Percentiles rank a stretch among this genome's conserved stretches.
These are phyloP conservation scores for Rhododendron kiyosumense DNA, from an alignment of 148 eudicot genomes.

Conservation along the genomic window DNA sequence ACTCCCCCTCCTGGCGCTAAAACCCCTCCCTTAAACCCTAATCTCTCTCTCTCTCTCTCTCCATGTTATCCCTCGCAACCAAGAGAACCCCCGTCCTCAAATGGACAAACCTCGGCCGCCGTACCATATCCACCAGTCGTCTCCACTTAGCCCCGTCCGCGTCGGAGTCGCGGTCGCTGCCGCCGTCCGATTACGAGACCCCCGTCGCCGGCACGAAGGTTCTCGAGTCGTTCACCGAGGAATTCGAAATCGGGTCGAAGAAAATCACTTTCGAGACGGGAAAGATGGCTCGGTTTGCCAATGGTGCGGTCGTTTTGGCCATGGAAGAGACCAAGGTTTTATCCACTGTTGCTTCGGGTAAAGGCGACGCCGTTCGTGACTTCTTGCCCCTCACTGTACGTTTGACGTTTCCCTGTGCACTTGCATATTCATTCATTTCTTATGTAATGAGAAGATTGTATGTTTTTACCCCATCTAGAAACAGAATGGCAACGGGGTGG, in stretches of 20 bases:
- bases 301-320: constrained; percentile 68
- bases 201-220: constrained; percentile 35
- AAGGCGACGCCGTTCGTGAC: constrained; percentile 54
- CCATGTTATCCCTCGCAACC: constrained; percentile 37
- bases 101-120: constrained; percentile 30
- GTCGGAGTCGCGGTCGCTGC: constrained; percentile 2
- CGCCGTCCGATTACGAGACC: constrained; percentile 20
- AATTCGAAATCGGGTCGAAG: constrained; percentile 73
- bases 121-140: constrained; percentile 34
- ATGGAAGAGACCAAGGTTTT: constrained; percentile 85
- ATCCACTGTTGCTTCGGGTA: constrained; percentile 68
- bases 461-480: not conserved
- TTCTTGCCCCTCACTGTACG: constrained; percentile 95
- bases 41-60: constrained; percentile 2
- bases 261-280: constrained; percentile 69
- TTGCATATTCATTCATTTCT: not conserved
- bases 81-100: constrained; percentile 27
- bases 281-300: constrained; percentile 84
- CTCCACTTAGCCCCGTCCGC: constrained; percentile 15
- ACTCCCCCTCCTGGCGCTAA: not conserved
- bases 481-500: not conserved
- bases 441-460: not conserved
- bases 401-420: not conserved
- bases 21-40: constrained; percentile 29
- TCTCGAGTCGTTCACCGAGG: constrained; percentile 68